Conservation (phyloP, 495 filamentous ascomycete species). For the Neurospora tetraspora region DNA sequence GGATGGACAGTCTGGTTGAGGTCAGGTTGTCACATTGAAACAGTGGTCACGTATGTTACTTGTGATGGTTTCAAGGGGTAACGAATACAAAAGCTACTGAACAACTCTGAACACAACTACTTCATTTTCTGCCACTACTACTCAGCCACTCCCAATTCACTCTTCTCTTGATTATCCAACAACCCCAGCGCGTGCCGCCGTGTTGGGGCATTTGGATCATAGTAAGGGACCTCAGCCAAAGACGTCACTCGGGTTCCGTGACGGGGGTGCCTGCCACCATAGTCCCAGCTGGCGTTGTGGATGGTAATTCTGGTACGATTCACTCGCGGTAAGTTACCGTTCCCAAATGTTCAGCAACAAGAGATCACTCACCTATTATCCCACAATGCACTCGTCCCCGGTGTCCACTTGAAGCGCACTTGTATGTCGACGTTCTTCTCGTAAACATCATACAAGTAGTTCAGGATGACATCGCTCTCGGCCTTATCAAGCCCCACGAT, state of each 20-base stretch:
- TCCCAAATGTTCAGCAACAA: background rate
- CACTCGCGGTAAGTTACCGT: background rate
- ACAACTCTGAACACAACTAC: too few relatives aligned
- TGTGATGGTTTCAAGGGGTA: too few relatives aligned
- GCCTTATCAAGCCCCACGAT: constrained; percentile 57
- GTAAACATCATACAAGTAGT: constrained; percentile 54
- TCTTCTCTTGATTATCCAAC: constrained; percentile 27
- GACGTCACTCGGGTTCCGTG: constrained; percentile 55
- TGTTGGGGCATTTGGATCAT: constrained; percentile 46
- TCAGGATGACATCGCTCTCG: constrained; percentile 58
- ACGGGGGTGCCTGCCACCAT: constrained; percentile 50
- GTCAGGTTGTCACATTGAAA: background rate
- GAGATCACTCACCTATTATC: constrained; percentile 45
- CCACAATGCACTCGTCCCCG: constrained; percentile 51
- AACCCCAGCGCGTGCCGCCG: constrained; percentile 49
- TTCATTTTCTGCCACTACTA: background rate
- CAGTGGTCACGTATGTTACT: too few relatives aligned
- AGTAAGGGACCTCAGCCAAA: constrained; percentile 58
- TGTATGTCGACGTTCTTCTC: constrained; percentile 60
- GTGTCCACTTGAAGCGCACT: constrained; percentile 56
- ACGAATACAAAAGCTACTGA: too few relatives aligned
- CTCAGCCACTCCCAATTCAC: constrained; percentile 7
- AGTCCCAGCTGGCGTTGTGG: constrained; percentile 60
- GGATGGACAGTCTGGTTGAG: constrained; percentile 8
- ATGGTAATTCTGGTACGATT: constrained; percentile 46